A percentile compares a stretch with the other conserved stretches of the same genome.
Conservation (phyloP, 2,329 filamentous ascomycete genomes). For the Ceratocystis ficicola region DNA sequence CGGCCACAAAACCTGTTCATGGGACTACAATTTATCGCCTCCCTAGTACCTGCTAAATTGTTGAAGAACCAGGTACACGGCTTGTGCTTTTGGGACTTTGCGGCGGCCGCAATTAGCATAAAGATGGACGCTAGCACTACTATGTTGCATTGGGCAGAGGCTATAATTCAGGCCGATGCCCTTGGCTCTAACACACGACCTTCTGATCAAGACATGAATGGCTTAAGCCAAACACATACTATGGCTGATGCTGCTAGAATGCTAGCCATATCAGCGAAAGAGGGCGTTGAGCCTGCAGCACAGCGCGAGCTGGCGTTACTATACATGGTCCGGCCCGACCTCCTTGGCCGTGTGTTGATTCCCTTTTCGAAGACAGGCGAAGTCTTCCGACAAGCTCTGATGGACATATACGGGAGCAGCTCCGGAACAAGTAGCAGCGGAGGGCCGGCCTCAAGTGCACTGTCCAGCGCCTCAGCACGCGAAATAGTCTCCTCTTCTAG, state of each 20-base stretch:
- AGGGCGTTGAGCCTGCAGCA: slow-evolving; percentile 67
- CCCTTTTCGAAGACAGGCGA: slow-evolving; percentile 75
- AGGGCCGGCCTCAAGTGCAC: slow-evolving; percentile 2
- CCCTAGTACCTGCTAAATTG: slow-evolving; percentile 49
- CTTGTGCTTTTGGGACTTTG: slow-evolving; percentile 84
- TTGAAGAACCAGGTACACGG: slow-evolving; percentile 51
- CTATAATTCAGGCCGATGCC: slow-evolving; percentile 44
- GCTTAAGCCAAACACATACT: slow-evolving; percentile 45
- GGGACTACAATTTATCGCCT: slow-evolving; percentile 62
- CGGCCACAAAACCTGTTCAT: slow-evolving; percentile 72
- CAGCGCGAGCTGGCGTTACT: slow-evolving; percentile 89
- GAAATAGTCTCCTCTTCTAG: background rate
- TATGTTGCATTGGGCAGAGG: slow-evolving; percentile 53
- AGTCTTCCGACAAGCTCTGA: slow-evolving; percentile 79
- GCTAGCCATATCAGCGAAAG: slow-evolving; percentile 86
- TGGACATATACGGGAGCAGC: slow-evolving; percentile 50
- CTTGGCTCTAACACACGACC: slow-evolving; percentile 24
- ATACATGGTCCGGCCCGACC: slow-evolving; percentile 82
- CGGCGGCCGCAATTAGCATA: slow-evolving; percentile 72
- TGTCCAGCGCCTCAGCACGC: background rate
- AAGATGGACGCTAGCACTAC: slow-evolving; percentile 80
- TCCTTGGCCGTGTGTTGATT: slow-evolving; percentile 66
- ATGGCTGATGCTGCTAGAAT: slow-evolving; percentile 75
- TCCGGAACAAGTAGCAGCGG: slow-evolving; percentile 1
- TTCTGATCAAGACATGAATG: slow-evolving; percentile 27